These are phyloP conservation scores for Plectranthus barbatus DNA, from an alignment of 257 asterid genomes.

Conservation along the genomic window DNA sequence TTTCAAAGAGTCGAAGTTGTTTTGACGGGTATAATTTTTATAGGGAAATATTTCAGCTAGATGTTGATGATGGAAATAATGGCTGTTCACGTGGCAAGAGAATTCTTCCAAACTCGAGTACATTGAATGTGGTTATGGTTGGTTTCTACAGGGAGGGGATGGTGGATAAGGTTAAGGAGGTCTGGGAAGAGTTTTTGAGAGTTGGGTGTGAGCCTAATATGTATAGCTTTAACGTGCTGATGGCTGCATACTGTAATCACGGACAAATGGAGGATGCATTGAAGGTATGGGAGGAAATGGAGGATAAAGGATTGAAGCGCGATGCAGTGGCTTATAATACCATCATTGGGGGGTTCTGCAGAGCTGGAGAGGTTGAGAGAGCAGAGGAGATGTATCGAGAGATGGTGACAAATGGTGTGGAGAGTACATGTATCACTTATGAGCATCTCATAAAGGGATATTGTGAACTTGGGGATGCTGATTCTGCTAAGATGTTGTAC, in stretches of 20 bases:
- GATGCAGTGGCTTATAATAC: constrained; percentile 63
- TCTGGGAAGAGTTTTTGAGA: constrained; percentile 57
- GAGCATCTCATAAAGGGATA: constrained; percentile 71
- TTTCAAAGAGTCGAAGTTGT: constrained; percentile 48
- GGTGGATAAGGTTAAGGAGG: constrained; percentile 55
- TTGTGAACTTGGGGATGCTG: constrained; percentile 42
- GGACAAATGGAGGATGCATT: constrained; percentile 48
- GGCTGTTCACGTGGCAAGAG: constrained; percentile 14
- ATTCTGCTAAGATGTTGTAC: constrained; percentile 38
- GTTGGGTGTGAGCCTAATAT: constrained; percentile 44
- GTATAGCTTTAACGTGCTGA: constrained; percentile 49
- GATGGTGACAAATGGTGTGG: constrained; percentile 53
- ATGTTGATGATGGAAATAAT: constrained; percentile 12
- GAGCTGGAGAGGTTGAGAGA: constrained; percentile 41
- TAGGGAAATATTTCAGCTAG: constrained; percentile 32
- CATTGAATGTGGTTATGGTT: constrained; percentile 57
- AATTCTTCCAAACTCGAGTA: constrained; percentile 29
- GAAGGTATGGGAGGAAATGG: constrained; percentile 58
- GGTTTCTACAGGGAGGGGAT: constrained; percentile 67
- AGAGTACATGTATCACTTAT: constrained; percentile 46
- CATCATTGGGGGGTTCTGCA: constrained; percentile 57
- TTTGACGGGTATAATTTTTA: constrained; percentile 58
- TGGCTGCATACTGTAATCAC: constrained; percentile 50
- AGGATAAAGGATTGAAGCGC: constrained; percentile 28
- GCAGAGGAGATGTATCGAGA: constrained; percentile 67